These are phyloP conservation scores for Globisporangium heterothallicum DNA, from an alignment of 352 stramenopile species.

Conservation along the genomic window DNA sequence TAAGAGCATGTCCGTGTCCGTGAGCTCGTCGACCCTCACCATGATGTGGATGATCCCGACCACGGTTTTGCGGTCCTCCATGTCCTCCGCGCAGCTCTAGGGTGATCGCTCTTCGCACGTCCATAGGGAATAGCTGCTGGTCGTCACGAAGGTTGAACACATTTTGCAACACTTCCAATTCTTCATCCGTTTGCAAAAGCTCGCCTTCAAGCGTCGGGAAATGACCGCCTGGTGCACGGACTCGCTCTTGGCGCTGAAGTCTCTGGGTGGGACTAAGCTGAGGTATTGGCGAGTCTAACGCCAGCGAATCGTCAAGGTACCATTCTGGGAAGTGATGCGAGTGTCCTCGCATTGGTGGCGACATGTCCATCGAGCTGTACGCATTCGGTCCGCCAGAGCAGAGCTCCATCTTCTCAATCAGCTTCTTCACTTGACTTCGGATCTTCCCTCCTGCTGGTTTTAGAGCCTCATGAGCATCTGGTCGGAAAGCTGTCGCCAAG, in stretches of 20 bases:
- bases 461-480: conserved; percentile 61
- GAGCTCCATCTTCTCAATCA: conserved; percentile 86
- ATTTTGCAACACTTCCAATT: conserved; percentile 61
- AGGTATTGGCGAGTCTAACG: conserved; percentile 15
- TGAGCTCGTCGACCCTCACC: conserved; percentile 16
- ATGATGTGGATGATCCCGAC: conserved; percentile 3
- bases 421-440: conserved; percentile 49
- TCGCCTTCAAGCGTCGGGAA: conserved; percentile 54
- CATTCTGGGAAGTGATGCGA: conserved; percentile 61
- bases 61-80: conserved; percentile 20
- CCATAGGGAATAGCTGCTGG: conserved; percentile 49
- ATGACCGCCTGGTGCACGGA: conserved; percentile 31
- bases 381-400: conserved; percentile 49
- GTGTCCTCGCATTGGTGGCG: conserved; percentile 54
- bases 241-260: conserved; percentile 39
- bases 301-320: conserved; percentile 51
- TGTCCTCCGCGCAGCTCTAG: conserved; percentile 29
- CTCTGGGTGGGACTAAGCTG: conserved; percentile 32
- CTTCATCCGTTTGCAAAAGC: conserved; percentile 57
- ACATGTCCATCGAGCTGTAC: conserved; percentile 25
- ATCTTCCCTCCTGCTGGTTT: conserved; percentile 39
- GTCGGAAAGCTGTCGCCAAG: conserved; percentile 67
- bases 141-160: conserved; percentile 63
- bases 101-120: conserved; percentile 36
- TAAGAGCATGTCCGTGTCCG: conserved; percentile 22